Conservation (phyloP, 1,284 basidiomycete species). For the Sporisorium graminicola region DNA sequence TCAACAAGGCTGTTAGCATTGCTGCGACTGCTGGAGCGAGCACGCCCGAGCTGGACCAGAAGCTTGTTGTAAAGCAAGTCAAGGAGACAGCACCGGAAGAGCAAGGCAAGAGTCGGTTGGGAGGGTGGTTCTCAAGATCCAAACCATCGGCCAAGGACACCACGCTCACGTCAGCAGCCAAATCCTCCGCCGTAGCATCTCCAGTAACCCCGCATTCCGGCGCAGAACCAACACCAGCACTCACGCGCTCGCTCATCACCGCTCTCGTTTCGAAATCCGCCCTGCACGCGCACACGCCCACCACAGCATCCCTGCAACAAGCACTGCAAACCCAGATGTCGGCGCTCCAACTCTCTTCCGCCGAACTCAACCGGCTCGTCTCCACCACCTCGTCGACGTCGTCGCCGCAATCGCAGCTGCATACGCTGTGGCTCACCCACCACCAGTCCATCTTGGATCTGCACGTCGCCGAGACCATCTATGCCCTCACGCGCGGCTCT, state of each 20-base stretch:
- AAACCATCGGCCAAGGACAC: neutral
- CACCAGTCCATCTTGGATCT: conserved; percentile 51
- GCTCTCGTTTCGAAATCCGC: conserved; percentile 57
- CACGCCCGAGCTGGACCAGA: neutral
- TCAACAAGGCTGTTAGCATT: conserved; percentile 43
- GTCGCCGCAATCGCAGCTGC: conserved; percentile 21
- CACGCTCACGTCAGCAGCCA: neutral
- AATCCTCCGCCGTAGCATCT: neutral
- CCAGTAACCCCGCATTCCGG: neutral
- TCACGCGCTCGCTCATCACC: conserved; percentile 51
- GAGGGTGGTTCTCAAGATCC: conserved; percentile 21
- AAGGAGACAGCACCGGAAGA: neutral
- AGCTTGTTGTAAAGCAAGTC: neutral
- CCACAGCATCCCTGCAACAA: conserved; percentile 21
- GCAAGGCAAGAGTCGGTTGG: neutral
- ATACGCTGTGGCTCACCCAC: conserved; percentile 53
- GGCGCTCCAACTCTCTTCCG: conserved; percentile 41
- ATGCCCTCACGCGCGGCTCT: conserved; percentile 32
- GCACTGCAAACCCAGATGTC: conserved; percentile 56
- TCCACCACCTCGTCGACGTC: neutral
- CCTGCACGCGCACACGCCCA: conserved; percentile 38
- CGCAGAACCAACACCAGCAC: conserved; percentile 24
- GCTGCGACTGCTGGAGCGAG: conserved; percentile 33
- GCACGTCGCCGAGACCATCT: conserved; percentile 64
- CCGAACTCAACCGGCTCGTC: conserved; percentile 37